Evolutionary conservation across 2,329 filamentous ascomycete species (phyloP).

Genomic region (Ampelomyces quisqualis): DNA sequence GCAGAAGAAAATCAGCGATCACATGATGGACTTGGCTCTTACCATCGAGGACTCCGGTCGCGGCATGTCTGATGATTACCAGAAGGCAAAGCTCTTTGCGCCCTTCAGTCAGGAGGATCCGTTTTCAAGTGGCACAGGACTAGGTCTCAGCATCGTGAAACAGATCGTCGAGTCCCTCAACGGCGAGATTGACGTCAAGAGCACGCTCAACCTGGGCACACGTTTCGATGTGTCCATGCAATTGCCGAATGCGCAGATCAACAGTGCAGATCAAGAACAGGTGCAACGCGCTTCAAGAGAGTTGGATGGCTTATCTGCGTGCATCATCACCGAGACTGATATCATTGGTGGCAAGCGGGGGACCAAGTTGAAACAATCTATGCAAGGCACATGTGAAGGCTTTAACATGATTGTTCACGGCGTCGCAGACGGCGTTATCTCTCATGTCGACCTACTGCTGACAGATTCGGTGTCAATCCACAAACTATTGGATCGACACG

Average conservation of each 20-base stretch:
- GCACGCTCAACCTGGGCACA: constrained; percentile 30
- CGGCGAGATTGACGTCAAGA: constrained; percentile 37
- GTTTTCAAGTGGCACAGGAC: constrained; percentile 35
- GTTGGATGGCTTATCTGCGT: constrained; percentile 21
- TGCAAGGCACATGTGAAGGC: constrained; percentile 26
- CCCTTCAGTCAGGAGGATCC: constrained; percentile 42
- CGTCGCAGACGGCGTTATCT: constrained; percentile 12
- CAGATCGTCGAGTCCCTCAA: constrained; percentile 38
- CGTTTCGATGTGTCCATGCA: constrained; percentile 26
- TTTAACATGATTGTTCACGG: constrained; percentile 25
- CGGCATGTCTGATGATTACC: constrained; percentile 41
- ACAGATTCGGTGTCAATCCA: constrained; percentile 30
- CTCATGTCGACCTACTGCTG: constrained; percentile 26
- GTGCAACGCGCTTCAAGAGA: constrained; percentile 17
- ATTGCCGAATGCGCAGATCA: constrained; percentile 18
- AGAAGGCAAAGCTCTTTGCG: constrained; percentile 33
- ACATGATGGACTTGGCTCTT: constrained; percentile 36
- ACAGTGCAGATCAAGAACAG: constrained; percentile 14
- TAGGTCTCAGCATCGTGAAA: constrained; percentile 41
- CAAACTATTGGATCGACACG: constrained; percentile 18
- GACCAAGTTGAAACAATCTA: constrained; percentile 27
- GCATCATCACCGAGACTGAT: constrained; percentile 25
- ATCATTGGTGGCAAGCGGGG: constrained; percentile 25
- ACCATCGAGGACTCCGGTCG: constrained; percentile 39
- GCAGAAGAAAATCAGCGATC: constrained; percentile 13